Evolutionary conservation across 805 yeast species (phyloP).

Genomic region (Saccharomycodes ludwigii): DNA sequence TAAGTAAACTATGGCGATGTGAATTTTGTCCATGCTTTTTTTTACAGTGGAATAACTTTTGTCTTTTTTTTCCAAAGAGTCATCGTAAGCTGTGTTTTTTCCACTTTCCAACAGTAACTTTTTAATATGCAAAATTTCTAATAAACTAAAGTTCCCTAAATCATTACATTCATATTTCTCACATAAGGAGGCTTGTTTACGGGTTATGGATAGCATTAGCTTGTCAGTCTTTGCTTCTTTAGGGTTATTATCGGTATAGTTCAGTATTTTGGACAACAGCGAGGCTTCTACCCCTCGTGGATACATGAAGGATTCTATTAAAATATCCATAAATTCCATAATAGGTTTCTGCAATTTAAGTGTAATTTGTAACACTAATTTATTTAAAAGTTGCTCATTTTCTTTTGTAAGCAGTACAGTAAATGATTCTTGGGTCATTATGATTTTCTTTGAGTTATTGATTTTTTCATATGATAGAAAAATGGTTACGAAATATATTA

Average conservation of each 20-base stretch:
- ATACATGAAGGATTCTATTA: constrained; percentile 19
- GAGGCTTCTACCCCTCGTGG: constrained; percentile 8
- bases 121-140: constrained; percentile 15
- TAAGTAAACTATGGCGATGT: constrained; percentile 9
- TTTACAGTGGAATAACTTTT: constrained; percentile 2
- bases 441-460: too few relatives aligned
- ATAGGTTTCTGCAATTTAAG: constrained; percentile 10
- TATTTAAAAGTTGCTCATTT: neutral
- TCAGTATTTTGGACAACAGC: neutral
- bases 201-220: constrained; percentile 1
- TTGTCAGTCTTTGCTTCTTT: constrained; percentile 1
- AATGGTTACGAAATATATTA: too few relatives aligned
- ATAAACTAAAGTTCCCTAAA: constrained; percentile 15
- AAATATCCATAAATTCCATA: constrained; percentile 16
- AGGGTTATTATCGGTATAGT: neutral
- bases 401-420: neutral
- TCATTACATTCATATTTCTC: constrained; percentile 6
- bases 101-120: constrained; percentile 9
- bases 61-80: constrained; percentile 2
- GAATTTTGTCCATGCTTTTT: constrained; percentile 9
- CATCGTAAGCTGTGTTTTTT: neutral
- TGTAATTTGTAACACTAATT: neutral
- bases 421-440: too few relatives aligned
- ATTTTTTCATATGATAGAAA: too few relatives aligned
- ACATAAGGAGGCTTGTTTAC: neutral